These are phyloP conservation scores for Cutaneotrichosporon spelunceum DNA, from an alignment of 1,284 basidiomycete species.

Conservation along the genomic window DNA sequence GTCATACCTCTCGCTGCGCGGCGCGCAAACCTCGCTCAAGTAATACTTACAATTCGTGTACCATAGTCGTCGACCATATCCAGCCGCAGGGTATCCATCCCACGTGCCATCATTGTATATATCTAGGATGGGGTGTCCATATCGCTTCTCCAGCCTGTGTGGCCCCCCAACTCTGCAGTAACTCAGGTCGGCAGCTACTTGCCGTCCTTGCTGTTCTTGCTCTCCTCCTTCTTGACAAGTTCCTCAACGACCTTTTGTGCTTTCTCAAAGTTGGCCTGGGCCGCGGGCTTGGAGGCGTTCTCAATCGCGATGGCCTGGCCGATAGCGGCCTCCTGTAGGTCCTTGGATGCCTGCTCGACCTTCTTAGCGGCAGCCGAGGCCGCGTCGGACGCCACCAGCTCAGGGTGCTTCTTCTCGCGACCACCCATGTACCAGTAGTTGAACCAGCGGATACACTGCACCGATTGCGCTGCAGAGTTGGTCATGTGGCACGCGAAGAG, in stretches of 20 bases:
- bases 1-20: slow-evolving; percentile 46
- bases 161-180: not conserved
- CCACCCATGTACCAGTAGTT: slow-evolving; percentile 70
- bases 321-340: slow-evolving; percentile 5
- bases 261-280: slow-evolving; percentile 24
- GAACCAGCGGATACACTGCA: slow-evolving; percentile 78
- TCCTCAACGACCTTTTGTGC: slow-evolving; percentile 27
- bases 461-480: slow-evolving; percentile 77
- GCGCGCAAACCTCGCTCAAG: slow-evolving; percentile 49
- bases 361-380: slow-evolving; percentile 11
- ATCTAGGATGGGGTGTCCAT: slow-evolving; percentile 2
- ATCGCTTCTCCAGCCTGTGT: not conserved
- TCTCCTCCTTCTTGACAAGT: slow-evolving; percentile 2
- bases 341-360: slow-evolving; percentile 12
- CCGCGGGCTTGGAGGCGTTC: slow-evolving; percentile 19
- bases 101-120: slow-evolving; percentile 10
- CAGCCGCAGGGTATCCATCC: slow-evolving; percentile 5
- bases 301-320: slow-evolving; percentile 20
- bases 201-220: slow-evolving; percentile 7
- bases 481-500: slow-evolving; percentile 89
- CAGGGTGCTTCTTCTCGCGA: slow-evolving; percentile 42
- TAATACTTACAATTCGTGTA: slow-evolving; percentile 14
- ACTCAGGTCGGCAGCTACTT: slow-evolving; percentile 10
- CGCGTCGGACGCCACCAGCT: slow-evolving; percentile 23
- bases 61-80: slow-evolving; percentile 1